Evolutionary conservation across 768 basidiomycete species (phyloP), one percentile per base, ranked within the genome.

Genomic region (Russula brevipes): DNA sequence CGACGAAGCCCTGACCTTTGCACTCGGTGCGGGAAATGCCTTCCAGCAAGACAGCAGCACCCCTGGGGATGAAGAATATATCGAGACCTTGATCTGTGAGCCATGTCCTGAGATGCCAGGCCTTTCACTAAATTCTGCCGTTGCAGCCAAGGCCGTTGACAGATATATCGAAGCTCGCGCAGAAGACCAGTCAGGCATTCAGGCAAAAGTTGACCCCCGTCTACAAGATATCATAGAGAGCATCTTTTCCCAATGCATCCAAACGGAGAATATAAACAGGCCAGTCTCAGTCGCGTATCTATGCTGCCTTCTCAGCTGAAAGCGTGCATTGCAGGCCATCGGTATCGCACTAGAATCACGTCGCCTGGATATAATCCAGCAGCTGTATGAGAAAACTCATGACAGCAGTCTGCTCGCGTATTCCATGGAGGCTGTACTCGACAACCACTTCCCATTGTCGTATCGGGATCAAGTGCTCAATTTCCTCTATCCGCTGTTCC

Each of bases 1-100:
- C 69, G 93, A 95, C 71, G 97, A 99, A 73, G 92, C 95, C 35
- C 82, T 99, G 62, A 88, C 91, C 12, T 98, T 98, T 71, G 97
- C 97, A 24, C 85, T 99, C 52, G 89, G 89, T 61, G 92, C 96
- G 17, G 94, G 91, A 60, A 80, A 77, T 73, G 88, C 90, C 72
- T 98, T 98, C 71, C 87, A 91, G 72, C 80, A 79, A 2, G 89
- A 93, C 72, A 77, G 82, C 66, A 82, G 81, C 69, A 79, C 76
- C 16, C 72, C 77, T 61, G 88, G 82, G 30, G 81, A 87, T 16
- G 88, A 85, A 60, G 95, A 98, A 76, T 99, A 91, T 74, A 84
- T 93, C 10, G 94, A 98, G 76, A 98, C 96, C 10, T 86, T 98
- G 68, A 84, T 96, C 54, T 93, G 94, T 97, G 71, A 72, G 94